Base-by-base conservation (phyloP, 75 land plant genomes). In the Selaginella moellendorffii region DNA sequence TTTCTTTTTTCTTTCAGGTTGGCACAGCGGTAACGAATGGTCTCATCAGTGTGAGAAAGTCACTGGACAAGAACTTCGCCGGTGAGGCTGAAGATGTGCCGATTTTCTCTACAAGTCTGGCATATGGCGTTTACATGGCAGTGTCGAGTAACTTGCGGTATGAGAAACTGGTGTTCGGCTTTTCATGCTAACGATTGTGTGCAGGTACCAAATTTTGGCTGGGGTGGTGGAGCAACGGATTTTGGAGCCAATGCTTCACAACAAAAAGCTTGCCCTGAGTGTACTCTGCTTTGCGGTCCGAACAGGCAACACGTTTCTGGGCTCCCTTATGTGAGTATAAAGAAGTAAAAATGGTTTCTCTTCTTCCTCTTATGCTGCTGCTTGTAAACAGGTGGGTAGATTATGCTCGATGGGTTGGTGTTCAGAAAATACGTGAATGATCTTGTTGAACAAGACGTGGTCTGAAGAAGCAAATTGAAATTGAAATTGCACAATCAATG, bases 101-200 rank as follows among this genome's bases (percentile, higher is more conserved):
- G 21, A 74, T 88, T 59, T 26, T 88, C 24, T 61, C 82, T 29
- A 88, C 93, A 19, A 88, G 89, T 75, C 71, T 80, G 52, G 93
- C 83, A 12, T 88, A 88, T 72, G 92, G 88, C 69, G 81, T 88
- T 18, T 88, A 88, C 65, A 85, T 88, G 93, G 79, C 93, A 28
- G 71, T 88, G 65, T 88, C 93, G 2, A 85, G 93, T 70, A 88
- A 88, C 52, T 75, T 88, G 52, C 77, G 96, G 96, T 87, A 76
- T 24, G 63, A 36, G 23, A 27, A 1, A 0, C 22, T 21, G 36
- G 21, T n/a, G 24, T 29, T 24, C 28, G 14, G 26, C 25, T 26
- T 2, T 8, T 26, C 27, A 24, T 5, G 24, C 30, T 18, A 28
- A 24, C 63, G 27, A 17, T 8, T 14, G 28, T 5, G 31, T 25